These are phyloP conservation scores for Dentipellis fragilis DNA, from an alignment of 768 basidiomycete species.

Conservation along the genomic window DNA sequence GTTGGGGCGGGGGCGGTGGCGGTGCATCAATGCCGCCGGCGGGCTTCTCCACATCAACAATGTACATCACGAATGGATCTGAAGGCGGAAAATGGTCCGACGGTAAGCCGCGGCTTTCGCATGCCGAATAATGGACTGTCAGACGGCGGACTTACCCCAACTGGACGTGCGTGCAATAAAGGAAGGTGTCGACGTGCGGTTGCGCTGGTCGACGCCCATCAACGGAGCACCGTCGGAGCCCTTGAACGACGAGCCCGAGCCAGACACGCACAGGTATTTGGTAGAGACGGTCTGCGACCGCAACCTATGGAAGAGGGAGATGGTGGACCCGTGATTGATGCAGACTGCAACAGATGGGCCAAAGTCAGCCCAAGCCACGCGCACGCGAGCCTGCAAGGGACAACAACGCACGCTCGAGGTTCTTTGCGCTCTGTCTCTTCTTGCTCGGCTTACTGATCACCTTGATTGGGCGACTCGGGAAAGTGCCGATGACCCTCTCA, in stretches of 20 bases:
- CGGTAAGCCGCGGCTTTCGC: slow-evolving; percentile 10
- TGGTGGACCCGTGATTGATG: slow-evolving; percentile 91
- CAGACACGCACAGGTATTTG: slow-evolving; percentile 92
- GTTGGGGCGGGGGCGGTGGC: slow-evolving; percentile 72
- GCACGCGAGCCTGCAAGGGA: slow-evolving; percentile 8
- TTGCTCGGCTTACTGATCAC: slow-evolving; percentile 98
- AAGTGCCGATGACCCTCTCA: slow-evolving; percentile 78
- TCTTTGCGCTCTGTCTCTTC: slow-evolving; percentile 91
- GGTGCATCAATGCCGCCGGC: slow-evolving; percentile 67
- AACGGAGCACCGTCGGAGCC: slow-evolving; percentile 86
- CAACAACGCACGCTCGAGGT: slow-evolving; percentile 67
- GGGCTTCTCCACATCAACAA: slow-evolving; percentile 86
- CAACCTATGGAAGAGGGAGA: slow-evolving; percentile 92
- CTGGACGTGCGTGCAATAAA: slow-evolving; percentile 85
- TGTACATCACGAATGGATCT: slow-evolving; percentile 96
- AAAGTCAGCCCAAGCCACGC: neutral
- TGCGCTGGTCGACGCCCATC: slow-evolving; percentile 68
- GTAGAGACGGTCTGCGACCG: slow-evolving; percentile 94
- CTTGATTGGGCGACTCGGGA: slow-evolving; percentile 92
- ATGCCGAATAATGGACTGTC: slow-evolving; percentile 6
- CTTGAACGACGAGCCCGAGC: slow-evolving; percentile 84
- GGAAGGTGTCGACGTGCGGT: slow-evolving; percentile 65
- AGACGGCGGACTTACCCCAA: slow-evolving; percentile 52
- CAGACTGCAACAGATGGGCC: slow-evolving; percentile 51
- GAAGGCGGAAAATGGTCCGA: slow-evolving; percentile 2